A percentile compares a stretch with the other conserved stretches of the same genome.
These are phyloP conservation scores for Citrullus colocynthis DNA, from an alignment of 306 rosid species.

Conservation along the genomic window DNA sequence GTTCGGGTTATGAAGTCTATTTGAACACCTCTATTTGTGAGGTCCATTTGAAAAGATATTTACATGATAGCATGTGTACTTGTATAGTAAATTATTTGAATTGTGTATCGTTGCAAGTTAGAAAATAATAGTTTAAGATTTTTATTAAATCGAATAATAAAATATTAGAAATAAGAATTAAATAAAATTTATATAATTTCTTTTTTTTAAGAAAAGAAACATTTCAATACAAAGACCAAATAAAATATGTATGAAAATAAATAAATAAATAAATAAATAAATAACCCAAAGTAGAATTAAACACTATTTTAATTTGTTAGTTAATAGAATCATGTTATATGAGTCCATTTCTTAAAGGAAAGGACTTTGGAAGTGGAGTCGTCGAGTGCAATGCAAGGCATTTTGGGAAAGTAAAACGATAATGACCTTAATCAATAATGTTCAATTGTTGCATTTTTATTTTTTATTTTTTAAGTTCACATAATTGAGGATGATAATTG, in stretches of 20 bases:
- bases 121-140: not conserved
- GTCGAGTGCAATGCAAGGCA: constrained; percentile 47
- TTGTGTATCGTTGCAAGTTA: not conserved
- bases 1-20: no score
- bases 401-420: constrained; percentile 3
- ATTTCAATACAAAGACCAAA: not conserved
- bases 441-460: not conserved
- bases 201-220: not conserved
- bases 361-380: constrained; percentile 15
- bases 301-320: not conserved
- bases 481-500: not conserved
- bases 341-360: not conserved
- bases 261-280: not conserved
- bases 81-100: not conserved
- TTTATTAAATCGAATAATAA: not conserved
- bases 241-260: not conserved
- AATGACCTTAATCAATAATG: not conserved
- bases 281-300: no score
- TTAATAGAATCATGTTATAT: not conserved
- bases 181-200: not conserved
- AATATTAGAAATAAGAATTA: no score
- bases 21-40: no score
- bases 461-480: not conserved
- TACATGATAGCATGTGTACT: no score
- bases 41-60: no score